phyloP scores from a whole-genome alignment of 108 stramenopile species.

The Skeletonema grethae region DNA sequence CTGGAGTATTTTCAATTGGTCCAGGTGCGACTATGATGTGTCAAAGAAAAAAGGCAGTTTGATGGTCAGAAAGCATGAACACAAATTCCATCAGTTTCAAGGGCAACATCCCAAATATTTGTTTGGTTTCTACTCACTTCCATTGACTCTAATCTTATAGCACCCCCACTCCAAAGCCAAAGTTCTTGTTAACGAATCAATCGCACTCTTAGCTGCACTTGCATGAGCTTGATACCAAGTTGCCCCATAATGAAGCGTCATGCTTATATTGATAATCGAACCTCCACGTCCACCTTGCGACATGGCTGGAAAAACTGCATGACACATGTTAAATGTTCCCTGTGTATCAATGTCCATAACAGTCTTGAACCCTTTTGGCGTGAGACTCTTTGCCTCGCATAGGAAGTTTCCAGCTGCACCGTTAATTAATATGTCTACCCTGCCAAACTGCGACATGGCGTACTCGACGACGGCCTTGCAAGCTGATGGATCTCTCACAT shows the following conservation, averaged over 20 bases:
- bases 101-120: neutral
- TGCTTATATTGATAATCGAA: conserved; percentile 89
- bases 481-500: conserved; percentile 73
- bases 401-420: conserved; percentile 95
- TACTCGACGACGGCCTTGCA: conserved; percentile 67
- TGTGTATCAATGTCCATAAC: conserved; percentile 94
- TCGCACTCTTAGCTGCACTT: conserved; percentile 90
- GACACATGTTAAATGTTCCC: conserved; percentile 92
- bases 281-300: conserved; percentile 45
- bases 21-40: conserved; percentile 81
- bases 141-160: conserved; percentile 87
- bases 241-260: conserved; percentile 83
- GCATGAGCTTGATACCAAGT: conserved; percentile 95
- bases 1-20: conserved; percentile 91
- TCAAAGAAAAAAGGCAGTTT: neutral
- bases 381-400: conserved; percentile 76
- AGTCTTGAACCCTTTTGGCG: conserved; percentile 90
- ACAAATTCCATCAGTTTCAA: neutral
- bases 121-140: conserved; percentile 37
- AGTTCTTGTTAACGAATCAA: conserved; percentile 90
- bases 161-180: conserved; percentile 93
- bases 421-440: conserved; percentile 85
- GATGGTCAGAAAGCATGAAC: conserved; percentile 1
- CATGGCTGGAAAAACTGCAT: conserved; percentile 78
- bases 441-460: conserved; percentile 57